A percentile compares a stretch with the other conserved stretches of the same genome.
phyloP scores from a whole-genome alignment of 2,329 filamentous ascomycete genomes.

The Neospermospora avenae region DNA sequence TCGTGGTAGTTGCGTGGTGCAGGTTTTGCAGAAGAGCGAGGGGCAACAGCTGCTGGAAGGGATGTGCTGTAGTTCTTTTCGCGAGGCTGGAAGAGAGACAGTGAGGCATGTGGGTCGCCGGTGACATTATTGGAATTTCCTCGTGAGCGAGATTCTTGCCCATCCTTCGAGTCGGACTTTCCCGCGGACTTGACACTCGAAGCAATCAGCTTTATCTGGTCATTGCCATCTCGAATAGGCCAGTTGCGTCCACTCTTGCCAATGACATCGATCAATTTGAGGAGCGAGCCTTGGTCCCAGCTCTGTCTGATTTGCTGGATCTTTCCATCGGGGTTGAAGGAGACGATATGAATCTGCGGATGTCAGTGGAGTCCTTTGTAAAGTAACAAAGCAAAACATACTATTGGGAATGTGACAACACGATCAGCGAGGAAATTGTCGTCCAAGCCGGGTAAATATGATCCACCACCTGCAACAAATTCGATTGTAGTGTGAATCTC shows the following conservation, averaged over 20 bases:
- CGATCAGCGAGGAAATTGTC: slow-evolving; percentile 91
- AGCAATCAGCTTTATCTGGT: slow-evolving; percentile 76
- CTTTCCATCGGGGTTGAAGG: slow-evolving; percentile 72
- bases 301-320: slow-evolving; percentile 84
- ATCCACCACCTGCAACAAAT: slow-evolving; percentile 76
- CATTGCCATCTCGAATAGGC: slow-evolving; percentile 85
- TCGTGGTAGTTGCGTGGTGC: slow-evolving; percentile 65
- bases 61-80: slow-evolving; percentile 55
- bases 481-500: slow-evolving; percentile 82
- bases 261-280: slow-evolving; percentile 93
- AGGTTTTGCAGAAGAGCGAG: slow-evolving; percentile 68
- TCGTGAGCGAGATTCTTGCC: slow-evolving; percentile 45
- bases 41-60: slow-evolving; percentile 52
- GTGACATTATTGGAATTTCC: slow-evolving; percentile 52
- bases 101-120: slow-evolving; percentile 65
- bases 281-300: slow-evolving; percentile 92
- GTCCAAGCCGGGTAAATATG: slow-evolving; percentile 84
- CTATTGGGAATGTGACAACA: slow-evolving; percentile 74
- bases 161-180: slow-evolving; percentile 34
- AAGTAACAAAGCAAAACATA: slow-evolving; percentile 46
- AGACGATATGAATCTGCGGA: slow-evolving; percentile 77
- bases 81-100: slow-evolving; percentile 71
- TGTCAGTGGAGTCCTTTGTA: slow-evolving; percentile 14
- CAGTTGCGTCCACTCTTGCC: slow-evolving; percentile 87
- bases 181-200: slow-evolving; percentile 53